Base-by-base conservation (phyloP, 257 asterid genomes). In the Ligustrum vulgare region DNA sequence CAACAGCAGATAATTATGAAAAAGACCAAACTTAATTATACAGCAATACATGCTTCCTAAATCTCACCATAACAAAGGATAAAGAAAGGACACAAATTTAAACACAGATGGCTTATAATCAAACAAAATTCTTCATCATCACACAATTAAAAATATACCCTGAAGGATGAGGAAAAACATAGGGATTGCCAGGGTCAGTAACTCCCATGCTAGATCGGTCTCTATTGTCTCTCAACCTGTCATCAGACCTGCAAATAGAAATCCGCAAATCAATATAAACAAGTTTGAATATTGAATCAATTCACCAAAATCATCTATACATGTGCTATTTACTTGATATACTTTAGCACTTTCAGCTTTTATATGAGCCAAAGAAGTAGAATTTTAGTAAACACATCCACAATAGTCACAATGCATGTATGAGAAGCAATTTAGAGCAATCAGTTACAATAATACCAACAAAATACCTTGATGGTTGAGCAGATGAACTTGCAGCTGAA, bases 391-490 rank as follows among this genome's bases (percentile, higher is more conserved):
- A 10, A 20, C 31, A 6, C 33, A 32, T 37, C 33, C 49, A 35
- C 16, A 8, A 12, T 41, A 22, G 56, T 47, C 56, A 47, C 5
- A 47, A 15, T 47, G 20, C 20, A 12, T 47, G 5, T 15, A 47
- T 12, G 18, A 65, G 45, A 78, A n/a, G 66, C 72, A 70, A 54
- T 41, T 25, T 15, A 70, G 43, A 32, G 11, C 16, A 70, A 3
- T 36, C 35, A 43, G 65, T 56, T 8, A 45, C 15, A 62, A 47
- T 8, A n/a, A 36, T 32, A 60, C 74, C 25, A 56, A 45, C 5
- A 65, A n/a, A 56, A 4, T 69, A 89, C 95, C 95, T 81, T 31
- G 84, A 56, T n/a, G 79, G 67, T 67, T 79, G 80, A 67, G 31
- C 71, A 2, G 88, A 76, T 4, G 87, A 75, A 47, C 75, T 67